Conservation (phyloP, 2,329 filamentous ascomycete genomes). For the Penicillium concentricum region DNA sequence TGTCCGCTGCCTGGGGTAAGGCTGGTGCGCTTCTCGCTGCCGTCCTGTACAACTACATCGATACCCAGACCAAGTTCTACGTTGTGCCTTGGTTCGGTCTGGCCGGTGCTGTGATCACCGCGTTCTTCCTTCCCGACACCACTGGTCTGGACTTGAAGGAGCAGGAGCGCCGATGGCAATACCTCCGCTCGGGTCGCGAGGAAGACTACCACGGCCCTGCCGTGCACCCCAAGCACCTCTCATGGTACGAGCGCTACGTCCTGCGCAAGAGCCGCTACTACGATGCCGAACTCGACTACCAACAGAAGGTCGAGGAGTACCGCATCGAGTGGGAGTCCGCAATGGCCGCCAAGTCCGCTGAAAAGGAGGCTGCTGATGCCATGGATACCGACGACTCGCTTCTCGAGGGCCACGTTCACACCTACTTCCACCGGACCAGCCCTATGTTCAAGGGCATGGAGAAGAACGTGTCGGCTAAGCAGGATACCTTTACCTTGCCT, state of each 20-base stretch:
- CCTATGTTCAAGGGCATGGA: slow-evolving; percentile 44
- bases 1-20: slow-evolving; percentile 90
- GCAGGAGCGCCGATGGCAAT: slow-evolving; percentile 90
- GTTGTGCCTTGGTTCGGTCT: slow-evolving; percentile 96
- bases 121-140: slow-evolving; percentile 89
- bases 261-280: slow-evolving; percentile 78
- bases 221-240: slow-evolving; percentile 84
- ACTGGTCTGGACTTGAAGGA: slow-evolving; percentile 96
- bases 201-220: slow-evolving; percentile 90
- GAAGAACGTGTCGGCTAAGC: slow-evolving; percentile 26
- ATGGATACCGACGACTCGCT: slow-evolving; percentile 48
- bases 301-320: slow-evolving; percentile 83
- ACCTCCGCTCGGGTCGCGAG: slow-evolving; percentile 74
- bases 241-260: slow-evolving; percentile 75
- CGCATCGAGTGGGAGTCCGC: slow-evolving; percentile 56
- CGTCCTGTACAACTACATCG: slow-evolving; percentile 93
- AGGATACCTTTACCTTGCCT: slow-evolving; percentile 35
- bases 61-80: slow-evolving; percentile 78
- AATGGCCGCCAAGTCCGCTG: slow-evolving; percentile 49
- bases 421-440: slow-evolving; percentile 55
- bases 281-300: slow-evolving; percentile 77
- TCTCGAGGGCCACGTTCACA: slow-evolving; percentile 50
- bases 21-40: slow-evolving; percentile 81
- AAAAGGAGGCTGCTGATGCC: slow-evolving; percentile 44
- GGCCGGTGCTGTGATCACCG: slow-evolving; percentile 77